Percentiles rank a stretch among this genome's conserved stretches.
Conservation (phyloP, 306 rosid genomes). For the Citrullus mucosospermus region DNA sequence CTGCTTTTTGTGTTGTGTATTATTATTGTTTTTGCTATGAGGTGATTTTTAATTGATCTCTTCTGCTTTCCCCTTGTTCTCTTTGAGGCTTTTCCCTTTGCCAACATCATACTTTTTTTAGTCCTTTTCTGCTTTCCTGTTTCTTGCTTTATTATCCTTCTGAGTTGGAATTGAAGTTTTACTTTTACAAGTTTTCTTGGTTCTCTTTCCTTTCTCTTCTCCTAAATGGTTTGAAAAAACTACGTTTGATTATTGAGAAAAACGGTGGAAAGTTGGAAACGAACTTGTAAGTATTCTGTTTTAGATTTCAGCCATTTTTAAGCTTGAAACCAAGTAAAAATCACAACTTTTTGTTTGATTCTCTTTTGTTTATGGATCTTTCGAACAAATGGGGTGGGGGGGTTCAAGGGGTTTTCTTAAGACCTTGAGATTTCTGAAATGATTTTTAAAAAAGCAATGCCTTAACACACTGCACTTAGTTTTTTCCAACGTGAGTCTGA, state of each 20-base stretch:
- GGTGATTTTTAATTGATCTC: neutral
- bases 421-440: neutral
- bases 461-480: neutral
- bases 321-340: neutral
- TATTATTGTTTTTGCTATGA: neutral
- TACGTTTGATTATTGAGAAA: neutral
- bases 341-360: neutral
- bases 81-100: slow-evolving; percentile 33
- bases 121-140: slow-evolving; percentile 59
- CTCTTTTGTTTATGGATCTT: neutral
- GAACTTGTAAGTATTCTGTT: neutral
- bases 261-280: neutral
- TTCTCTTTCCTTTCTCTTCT: slow-evolving; percentile 8
- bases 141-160: slow-evolving; percentile 31
- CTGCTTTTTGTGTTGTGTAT: neutral
- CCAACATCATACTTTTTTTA: slow-evolving; percentile 45
- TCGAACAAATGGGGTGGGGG: neutral
- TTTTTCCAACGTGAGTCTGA: slow-evolving; percentile 28
- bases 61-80: slow-evolving; percentile 11
- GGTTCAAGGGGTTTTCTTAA: neutral
- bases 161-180: slow-evolving; percentile 33
- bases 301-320: neutral
- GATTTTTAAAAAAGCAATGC: neutral
- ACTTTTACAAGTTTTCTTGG: neutral
- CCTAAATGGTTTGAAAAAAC: neutral